Evolutionary conservation across 2,329 filamentous ascomycete species (phyloP).

Genomic region (Ustilaginoidea virens): DNA sequence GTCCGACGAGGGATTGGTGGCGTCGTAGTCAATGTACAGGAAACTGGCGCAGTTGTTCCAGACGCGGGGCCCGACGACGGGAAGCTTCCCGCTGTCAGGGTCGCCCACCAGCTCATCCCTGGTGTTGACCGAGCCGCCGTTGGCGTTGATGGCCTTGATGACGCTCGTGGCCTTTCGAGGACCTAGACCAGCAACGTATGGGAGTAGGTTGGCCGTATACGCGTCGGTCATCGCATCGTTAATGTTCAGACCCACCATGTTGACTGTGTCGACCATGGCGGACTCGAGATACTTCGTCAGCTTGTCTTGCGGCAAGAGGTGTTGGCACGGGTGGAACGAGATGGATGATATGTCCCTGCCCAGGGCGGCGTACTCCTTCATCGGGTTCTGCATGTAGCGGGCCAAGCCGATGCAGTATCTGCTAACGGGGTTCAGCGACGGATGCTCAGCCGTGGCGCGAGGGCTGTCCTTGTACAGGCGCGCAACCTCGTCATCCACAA

Average conservation of each 20-base stretch:
- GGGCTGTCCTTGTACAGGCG: constrained; percentile 85
- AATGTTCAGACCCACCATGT: constrained; percentile 87
- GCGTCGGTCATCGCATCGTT: constrained; percentile 75
- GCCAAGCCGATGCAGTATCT: constrained; percentile 84
- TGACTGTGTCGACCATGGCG: constrained; percentile 98
- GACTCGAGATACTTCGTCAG: constrained; percentile 76
- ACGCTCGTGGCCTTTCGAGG: constrained; percentile 74
- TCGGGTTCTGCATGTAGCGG: constrained; percentile 83
- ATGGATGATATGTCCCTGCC: constrained; percentile 79
- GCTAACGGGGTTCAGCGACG: constrained; percentile 60
- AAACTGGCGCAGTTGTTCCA: constrained; percentile 98
- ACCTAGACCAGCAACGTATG: constrained; percentile 81
- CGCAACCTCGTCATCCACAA: constrained; percentile 96
- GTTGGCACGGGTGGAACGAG: constrained; percentile 78
- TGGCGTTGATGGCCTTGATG: constrained; percentile 69
- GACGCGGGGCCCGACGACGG: constrained; percentile 75
- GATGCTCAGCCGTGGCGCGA: constrained; percentile 65
- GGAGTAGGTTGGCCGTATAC: constrained; percentile 74
- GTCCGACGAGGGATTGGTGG: constrained; percentile 67
- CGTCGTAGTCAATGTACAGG: constrained; percentile 76
- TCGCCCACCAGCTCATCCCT: constrained; percentile 83
- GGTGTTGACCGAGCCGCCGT: constrained; percentile 72
- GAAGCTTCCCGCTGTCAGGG: constrained; percentile 59
- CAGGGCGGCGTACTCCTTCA: constrained; percentile 91
- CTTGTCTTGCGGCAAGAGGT: constrained; percentile 76